Conservation (phyloP, 2,329 filamentous ascomycete species). For the Cladosporium sp. region DNA sequence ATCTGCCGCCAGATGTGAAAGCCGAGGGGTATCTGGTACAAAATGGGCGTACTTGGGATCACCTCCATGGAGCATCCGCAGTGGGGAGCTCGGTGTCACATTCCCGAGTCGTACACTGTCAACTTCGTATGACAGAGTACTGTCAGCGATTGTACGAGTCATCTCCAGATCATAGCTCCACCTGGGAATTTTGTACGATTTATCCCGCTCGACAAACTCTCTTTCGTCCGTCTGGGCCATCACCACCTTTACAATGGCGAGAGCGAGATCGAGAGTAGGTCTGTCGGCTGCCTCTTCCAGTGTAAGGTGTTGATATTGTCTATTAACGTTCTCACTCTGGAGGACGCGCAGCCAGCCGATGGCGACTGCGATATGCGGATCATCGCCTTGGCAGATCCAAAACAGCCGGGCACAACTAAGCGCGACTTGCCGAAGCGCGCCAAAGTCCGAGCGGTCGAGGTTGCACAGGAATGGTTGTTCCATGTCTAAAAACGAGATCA, state of each 20-base stretch:
- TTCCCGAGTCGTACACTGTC: not conserved
- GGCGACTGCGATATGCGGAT: not conserved
- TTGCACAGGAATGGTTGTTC: not conserved
- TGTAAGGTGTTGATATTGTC: not conserved
- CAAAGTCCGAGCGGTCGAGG: not conserved
- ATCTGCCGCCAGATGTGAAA: not conserved
- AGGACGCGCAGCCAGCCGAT: not conserved
- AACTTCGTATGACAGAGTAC: not conserved
- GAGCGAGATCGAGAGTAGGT: not conserved
- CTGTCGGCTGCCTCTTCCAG: not conserved
- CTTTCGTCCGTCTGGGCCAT: not conserved
- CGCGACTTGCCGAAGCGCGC: not conserved
- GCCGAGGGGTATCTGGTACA: not conserved
- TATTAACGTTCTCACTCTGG: not conserved
- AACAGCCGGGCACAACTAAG: not conserved
- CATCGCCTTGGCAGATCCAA: not conserved
- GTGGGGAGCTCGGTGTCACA: not conserved
- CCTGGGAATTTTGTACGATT: not conserved
- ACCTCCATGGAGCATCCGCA: not conserved
- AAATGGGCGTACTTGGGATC: not conserved
- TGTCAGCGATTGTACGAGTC: not conserved
- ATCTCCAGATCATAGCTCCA: not conserved
- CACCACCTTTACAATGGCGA: not conserved
- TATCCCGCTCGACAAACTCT: not conserved
- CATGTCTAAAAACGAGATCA: not conserved